Conservation (phyloP, 352 stramenopile species). For the Pythium folliculosum region DNA sequence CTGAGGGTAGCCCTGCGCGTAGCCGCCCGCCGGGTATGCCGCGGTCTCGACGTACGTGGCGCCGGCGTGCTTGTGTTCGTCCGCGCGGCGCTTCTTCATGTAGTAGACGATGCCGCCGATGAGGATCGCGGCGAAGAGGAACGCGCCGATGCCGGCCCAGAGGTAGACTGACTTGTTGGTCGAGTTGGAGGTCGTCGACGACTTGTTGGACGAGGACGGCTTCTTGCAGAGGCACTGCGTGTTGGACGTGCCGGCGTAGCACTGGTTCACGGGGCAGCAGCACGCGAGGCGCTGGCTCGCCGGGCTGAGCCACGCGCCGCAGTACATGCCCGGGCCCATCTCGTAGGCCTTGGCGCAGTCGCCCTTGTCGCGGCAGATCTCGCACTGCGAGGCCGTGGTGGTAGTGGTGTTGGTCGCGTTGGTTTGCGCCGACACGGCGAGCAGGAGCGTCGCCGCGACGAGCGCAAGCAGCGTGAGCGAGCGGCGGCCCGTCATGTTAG, state of each 20-base stretch:
- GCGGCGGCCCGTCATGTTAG: constrained; percentile 11
- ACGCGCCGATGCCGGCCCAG: constrained; percentile 36
- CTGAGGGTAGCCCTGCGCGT: constrained; percentile 22
- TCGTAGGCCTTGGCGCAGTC: constrained; percentile 59
- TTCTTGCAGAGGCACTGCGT: constrained; percentile 53
- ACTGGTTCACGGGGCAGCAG: constrained; percentile 47
- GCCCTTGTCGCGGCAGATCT: constrained; percentile 53
- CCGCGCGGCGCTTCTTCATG: constrained; percentile 41
- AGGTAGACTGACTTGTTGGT: constrained; percentile 30
- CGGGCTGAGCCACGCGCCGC: constrained; percentile 49
- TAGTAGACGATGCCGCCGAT: constrained; percentile 38
- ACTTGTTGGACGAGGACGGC: constrained; percentile 7
- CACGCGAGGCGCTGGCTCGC: constrained; percentile 42
- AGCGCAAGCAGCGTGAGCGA: constrained; percentile 12
- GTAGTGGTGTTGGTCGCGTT: constrained; percentile 5
- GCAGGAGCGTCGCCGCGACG: constrained; percentile 3
- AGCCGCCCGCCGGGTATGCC: constrained; percentile 38
- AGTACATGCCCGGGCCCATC: constrained; percentile 45
- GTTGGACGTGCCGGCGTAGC: constrained; percentile 41
- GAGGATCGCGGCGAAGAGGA: constrained; percentile 33
- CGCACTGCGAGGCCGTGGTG: constrained; percentile 33
- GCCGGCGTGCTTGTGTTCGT: constrained; percentile 21
- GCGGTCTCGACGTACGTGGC: constrained; percentile 33
- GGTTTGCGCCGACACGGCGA: constrained; percentile 7
- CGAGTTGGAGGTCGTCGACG: constrained; percentile 14